Percentiles rank a stretch among this genome's conserved stretches.
Evolutionary conservation across 345 rosid genomes (phyloP).

Genomic region (Clausena lansium): DNA sequence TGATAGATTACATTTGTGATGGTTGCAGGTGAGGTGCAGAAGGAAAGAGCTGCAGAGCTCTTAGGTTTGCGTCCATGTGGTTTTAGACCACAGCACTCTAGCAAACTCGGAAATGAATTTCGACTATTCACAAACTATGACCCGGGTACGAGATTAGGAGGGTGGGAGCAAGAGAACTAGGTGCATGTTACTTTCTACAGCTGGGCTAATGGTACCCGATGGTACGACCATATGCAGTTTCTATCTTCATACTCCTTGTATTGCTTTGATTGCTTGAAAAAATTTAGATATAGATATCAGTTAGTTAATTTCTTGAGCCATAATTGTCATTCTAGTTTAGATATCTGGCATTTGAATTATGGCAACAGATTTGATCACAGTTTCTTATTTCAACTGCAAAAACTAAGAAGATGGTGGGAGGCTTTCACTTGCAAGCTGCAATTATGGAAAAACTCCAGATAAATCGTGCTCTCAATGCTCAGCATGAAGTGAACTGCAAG

Average conservation of each 20-base stretch:
- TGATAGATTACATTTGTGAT: slow-evolving; percentile 2
- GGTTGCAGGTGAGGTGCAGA: slow-evolving; percentile 81
- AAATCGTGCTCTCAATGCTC: background rate
- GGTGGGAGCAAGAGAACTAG: slow-evolving; percentile 62
- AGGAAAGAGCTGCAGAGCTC: slow-evolving; percentile 70
- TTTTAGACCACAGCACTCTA: slow-evolving; percentile 76
- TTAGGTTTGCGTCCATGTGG: slow-evolving; percentile 70
- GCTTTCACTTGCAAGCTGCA: background rate
- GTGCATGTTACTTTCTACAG: background rate
- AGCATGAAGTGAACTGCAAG: background rate
- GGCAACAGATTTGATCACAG: background rate
- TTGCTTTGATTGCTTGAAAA: too few relatives aligned
- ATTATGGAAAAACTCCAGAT: background rate
- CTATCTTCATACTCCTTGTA: background rate
- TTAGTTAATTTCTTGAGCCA: background rate
- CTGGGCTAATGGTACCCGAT: background rate
- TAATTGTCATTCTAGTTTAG: background rate
- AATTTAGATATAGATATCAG: background rate
- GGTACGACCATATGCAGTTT: background rate
- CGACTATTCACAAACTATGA: slow-evolving; percentile 74
- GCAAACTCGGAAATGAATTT: slow-evolving; percentile 92
- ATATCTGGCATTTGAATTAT: background rate
- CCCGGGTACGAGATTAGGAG: slow-evolving; percentile 81
- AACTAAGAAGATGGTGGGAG: background rate
- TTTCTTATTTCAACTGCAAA: background rate